Percentiles rank a stretch among this genome's conserved stretches.
Conservation (phyloP, 805 yeast species). For the Teunomyces barrocoloradensis region DNA sequence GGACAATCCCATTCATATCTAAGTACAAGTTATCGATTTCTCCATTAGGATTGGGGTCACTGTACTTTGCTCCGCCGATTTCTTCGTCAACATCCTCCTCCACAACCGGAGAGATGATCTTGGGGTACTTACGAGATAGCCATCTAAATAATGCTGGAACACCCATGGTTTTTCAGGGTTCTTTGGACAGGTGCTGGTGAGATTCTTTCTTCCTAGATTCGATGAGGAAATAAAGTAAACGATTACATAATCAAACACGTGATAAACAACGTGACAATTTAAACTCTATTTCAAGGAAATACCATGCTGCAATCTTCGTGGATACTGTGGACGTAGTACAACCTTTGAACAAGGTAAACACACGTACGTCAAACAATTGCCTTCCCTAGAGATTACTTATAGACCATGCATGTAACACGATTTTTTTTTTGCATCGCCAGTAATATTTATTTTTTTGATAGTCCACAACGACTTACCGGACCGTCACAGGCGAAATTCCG, state of each 20-base stretch:
- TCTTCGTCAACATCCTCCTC: constrained; percentile 59
- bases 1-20: constrained; percentile 99
- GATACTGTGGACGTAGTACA: no score
- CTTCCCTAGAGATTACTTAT: no score
- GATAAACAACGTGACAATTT: not conserved
- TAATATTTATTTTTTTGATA: no score
- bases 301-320: not conserved
- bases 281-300: no score
- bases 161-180: constrained; percentile 54
- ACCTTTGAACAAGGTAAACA: not conserved
- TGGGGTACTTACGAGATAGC: constrained; percentile 91
- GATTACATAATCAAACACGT: not conserved
- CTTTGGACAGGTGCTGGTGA: not conserved
- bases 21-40: constrained; percentile 90
- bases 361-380: not conserved
- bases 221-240: not conserved
- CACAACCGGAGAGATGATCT: constrained; percentile 84
- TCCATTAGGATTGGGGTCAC: constrained; percentile 87
- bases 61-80: constrained; percentile 61
- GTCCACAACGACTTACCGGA: no score
- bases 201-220: not conserved
- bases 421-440: no score
- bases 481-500: no score
- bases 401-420: no score
- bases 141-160: constrained; percentile 98